phyloP scores from a whole-genome alignment of 352 stramenopile species.

The Labyrinthula sp. region DNA sequence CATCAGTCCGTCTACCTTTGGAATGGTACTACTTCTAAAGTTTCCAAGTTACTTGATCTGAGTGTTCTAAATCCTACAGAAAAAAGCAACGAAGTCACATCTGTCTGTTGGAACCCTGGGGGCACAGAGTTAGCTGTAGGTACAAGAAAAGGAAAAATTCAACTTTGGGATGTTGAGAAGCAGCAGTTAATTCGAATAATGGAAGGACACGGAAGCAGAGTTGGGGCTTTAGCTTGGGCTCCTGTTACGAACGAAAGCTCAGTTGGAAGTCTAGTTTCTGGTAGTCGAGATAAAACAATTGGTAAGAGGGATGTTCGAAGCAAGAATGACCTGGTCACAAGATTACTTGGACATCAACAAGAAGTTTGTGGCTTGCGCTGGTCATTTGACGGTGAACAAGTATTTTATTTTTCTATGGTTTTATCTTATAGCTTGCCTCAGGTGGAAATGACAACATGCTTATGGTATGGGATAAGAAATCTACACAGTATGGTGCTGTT shows the following conservation, averaged over 20 bases:
- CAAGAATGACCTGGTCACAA: slow-evolving; percentile 57
- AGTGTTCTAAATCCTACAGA: too few relatives aligned
- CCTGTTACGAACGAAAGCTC: too few relatives aligned
- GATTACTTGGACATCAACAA: slow-evolving; percentile 71
- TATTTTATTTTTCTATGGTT: too few relatives aligned
- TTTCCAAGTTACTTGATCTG: slow-evolving; percentile 66
- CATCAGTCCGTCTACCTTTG: slow-evolving; percentile 88
- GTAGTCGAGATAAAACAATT: slow-evolving; percentile 73
- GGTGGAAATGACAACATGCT: slow-evolving; percentile 93
- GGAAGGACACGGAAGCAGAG: slow-evolving; percentile 60
- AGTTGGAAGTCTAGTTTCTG: too few relatives aligned
- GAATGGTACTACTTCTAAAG: slow-evolving; percentile 78
- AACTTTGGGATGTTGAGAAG: slow-evolving; percentile 85
- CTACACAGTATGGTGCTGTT: slow-evolving; percentile 12
- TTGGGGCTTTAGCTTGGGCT: slow-evolving; percentile 74
- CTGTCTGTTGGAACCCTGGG: slow-evolving; percentile 72
- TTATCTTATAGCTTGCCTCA: slow-evolving; percentile 72
- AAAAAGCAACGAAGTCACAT: slow-evolving; percentile 84
- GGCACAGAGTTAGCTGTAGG: slow-evolving; percentile 74
- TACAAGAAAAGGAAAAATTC: slow-evolving; percentile 68
- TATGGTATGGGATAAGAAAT: slow-evolving; percentile 67
- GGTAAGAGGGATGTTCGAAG: slow-evolving; percentile 69
- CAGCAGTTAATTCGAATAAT: slow-evolving; percentile 71
- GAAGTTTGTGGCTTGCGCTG: slow-evolving; percentile 91
- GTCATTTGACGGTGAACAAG: slow-evolving; percentile 39